Evolutionary conservation across 202 grass and related monocot genomes (phyloP), one percentile per base, ranked within the genome.

Genomic region (Elaeis oleifera): DNA sequence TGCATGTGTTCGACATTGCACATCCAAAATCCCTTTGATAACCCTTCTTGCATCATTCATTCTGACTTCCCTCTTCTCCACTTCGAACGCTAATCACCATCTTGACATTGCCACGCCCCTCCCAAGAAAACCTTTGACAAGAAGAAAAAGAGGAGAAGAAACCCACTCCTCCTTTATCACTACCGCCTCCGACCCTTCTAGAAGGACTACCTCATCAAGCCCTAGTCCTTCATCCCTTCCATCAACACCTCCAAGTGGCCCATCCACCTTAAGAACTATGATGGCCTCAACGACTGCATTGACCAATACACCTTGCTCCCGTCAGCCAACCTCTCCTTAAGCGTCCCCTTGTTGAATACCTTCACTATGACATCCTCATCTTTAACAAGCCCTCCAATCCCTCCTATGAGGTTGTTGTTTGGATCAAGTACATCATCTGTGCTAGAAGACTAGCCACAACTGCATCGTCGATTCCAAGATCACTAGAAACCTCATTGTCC

Each of bases 351-450:
- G 68, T 74, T 6, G 85, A 95, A 74, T 32, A 90, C 75, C 80
- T 95, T 60, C 83, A 84, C 54, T 95, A 95, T n/a, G 89, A 81
- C 13, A 6, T 95, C 60, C 78, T 95, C 76, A 95, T 85, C 77
- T 81, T 95, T 58, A 84, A 95, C 69, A 95, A 95, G 64, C 89
- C 89, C 1, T 95, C 89, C 14, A 89, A 89, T 60, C 89, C 89
- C 2, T 95, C 89, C 19, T 84, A 95, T 28, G 89, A 95, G 78
- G 84, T 95, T 16, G 89, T 89, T 5, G 81, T 81, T 8, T 89
- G 81, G 84, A 85, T 88, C 76, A 89, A 95, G 84, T 78, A 85
- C 58, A 51, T 95, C 53, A 25, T 95, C 17, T 79, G 81, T 23
- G 26, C 20, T 81, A 95, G 61, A 95, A 95, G 71, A 89, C 89